Conservation (phyloP, 768 basidiomycete species). For the Naganishia randhawae region DNA sequence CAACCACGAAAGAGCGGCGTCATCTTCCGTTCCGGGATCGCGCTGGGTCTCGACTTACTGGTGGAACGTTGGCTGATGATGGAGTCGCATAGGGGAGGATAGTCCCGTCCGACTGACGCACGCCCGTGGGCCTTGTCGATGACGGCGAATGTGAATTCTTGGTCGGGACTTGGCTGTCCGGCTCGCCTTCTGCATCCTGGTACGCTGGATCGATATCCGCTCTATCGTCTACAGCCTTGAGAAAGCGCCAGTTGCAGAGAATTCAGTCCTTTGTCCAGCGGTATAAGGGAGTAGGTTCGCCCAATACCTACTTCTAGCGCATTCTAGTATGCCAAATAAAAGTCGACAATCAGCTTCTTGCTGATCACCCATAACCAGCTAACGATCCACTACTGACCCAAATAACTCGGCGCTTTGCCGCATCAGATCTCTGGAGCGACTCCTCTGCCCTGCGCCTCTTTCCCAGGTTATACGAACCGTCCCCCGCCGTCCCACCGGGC, state of each 20-base stretch:
- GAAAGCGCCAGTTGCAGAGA: too few relatives aligned
- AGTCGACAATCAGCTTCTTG: neutral
- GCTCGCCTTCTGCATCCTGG: constrained; percentile 30
- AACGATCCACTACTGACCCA: constrained; percentile 20
- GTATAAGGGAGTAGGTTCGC: too few relatives aligned
- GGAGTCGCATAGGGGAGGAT: neutral
- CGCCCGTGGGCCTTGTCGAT: constrained; percentile 13
- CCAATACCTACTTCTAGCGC: constrained; percentile 22
- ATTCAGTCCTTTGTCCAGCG: too few relatives aligned
- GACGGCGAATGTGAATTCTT: neutral
- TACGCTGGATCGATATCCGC: constrained; percentile 30
- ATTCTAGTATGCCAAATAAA: neutral
- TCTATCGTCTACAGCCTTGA: constrained; percentile 22
- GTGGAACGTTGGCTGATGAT: neutral
- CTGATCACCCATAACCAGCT: neutral
- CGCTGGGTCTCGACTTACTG: neutral
- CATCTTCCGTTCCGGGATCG: neutral
- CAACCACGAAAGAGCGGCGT: neutral
- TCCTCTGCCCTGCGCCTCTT: constrained; percentile 25
- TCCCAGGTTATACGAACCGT: neutral
- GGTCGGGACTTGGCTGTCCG: constrained; percentile 13
- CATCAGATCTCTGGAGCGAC: constrained; percentile 22
- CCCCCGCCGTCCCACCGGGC: neutral
- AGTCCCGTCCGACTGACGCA: constrained; percentile 21
- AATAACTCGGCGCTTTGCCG: constrained; percentile 22